Evolutionary conservation across 1,139 yeast genomes (phyloP).

Genomic region (Debaryomyces fabryi): DNA sequence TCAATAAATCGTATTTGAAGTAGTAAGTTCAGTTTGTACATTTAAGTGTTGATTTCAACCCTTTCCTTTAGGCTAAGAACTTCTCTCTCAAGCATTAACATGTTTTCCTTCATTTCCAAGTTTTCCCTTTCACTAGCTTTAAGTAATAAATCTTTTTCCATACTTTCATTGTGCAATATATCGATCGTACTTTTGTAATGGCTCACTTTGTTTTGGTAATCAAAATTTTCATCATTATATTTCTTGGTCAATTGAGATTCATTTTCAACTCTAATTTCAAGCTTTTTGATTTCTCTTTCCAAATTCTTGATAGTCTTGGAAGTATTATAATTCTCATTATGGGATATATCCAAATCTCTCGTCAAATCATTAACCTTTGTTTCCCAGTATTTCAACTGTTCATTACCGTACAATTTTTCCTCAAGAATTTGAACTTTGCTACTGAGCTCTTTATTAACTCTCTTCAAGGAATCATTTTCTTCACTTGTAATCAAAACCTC

Average conservation of each 20-base stretch:
- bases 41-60: slow-evolving; percentile 20
- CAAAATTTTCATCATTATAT: slow-evolving; percentile 52
- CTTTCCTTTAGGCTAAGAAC: slow-evolving; percentile 60
- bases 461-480: slow-evolving; percentile 46
- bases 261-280: slow-evolving; percentile 40
- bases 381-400: slow-evolving; percentile 51
- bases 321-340: slow-evolving; percentile 35
- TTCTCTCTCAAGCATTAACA: slow-evolving; percentile 64
- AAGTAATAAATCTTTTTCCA: slow-evolving; percentile 43
- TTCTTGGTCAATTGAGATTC: slow-evolving; percentile 43
- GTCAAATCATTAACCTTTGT: slow-evolving; percentile 37
- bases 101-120: slow-evolving; percentile 54
- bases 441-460: slow-evolving; percentile 38
- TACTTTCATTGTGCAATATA: slow-evolving; percentile 39
- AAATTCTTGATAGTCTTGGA: slow-evolving; percentile 33
- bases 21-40: background rate
- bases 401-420: slow-evolving; percentile 47
- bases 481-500: slow-evolving; percentile 43
- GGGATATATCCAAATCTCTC: slow-evolving; percentile 33
- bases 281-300: slow-evolving; percentile 38
- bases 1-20: background rate
- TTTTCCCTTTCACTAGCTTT: slow-evolving; percentile 41
- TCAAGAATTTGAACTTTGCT: slow-evolving; percentile 38
- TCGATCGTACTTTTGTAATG: slow-evolving; percentile 40
- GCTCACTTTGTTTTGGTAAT: slow-evolving; percentile 44